phyloP scores from a whole-genome alignment of 1,139 yeast species.

The Diutina ranongensis region DNA sequence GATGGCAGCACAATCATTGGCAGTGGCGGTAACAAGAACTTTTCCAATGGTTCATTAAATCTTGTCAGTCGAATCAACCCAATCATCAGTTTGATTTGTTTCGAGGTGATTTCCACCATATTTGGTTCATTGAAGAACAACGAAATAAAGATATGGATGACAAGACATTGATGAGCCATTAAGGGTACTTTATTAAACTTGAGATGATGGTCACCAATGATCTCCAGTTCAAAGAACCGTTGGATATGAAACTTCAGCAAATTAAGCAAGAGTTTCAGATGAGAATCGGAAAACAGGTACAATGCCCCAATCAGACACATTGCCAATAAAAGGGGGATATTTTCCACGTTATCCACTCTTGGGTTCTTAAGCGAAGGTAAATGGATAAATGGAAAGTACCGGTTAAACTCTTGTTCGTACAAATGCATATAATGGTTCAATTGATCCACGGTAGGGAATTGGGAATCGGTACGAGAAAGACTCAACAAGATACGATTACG shows the following conservation, averaged over 20 bases:
- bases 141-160: constrained; percentile 71
- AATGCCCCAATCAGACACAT: constrained; percentile 88
- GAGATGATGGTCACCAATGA: constrained; percentile 33
- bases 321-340: constrained; percentile 66
- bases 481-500: constrained; percentile 40
- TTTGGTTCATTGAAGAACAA: constrained; percentile 69
- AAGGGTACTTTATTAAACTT: constrained; percentile 61
- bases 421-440: constrained; percentile 61
- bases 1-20: constrained; percentile 6
- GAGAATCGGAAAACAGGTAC: constrained; percentile 69
- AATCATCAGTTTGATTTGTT: constrained; percentile 69
- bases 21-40: constrained; percentile 48
- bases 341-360: constrained; percentile 42
- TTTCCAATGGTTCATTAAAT: constrained; percentile 60
- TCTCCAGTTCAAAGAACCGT: constrained; percentile 54
- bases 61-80: constrained; percentile 71
- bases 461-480: constrained; percentile 39
- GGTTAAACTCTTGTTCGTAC: constrained; percentile 65
- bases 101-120: constrained; percentile 61
- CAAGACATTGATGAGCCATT: constrained; percentile 81
- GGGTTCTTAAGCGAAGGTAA: constrained; percentile 52
- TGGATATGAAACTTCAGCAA: constrained; percentile 71
- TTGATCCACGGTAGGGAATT: constrained; percentile 66
- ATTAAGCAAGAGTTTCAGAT: constrained; percentile 67
- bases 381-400: constrained; percentile 77